Evolutionary conservation across 352 stramenopile genomes (phyloP).

Genomic region (Globisporangium cederbergense): DNA sequence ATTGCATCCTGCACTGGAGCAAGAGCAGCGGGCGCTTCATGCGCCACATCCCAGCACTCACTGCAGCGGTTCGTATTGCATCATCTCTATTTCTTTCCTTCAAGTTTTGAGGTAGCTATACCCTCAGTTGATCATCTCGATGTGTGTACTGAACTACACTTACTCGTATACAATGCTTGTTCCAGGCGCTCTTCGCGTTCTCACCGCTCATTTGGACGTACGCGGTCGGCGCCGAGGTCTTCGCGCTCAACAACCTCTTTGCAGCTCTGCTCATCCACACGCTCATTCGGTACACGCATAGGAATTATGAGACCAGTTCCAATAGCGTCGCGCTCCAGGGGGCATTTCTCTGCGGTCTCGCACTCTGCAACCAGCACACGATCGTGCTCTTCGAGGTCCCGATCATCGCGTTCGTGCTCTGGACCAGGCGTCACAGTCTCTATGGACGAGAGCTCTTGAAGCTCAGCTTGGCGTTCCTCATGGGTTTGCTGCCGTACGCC

Average conservation of each 20-base stretch:
- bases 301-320: slow-evolving; percentile 11
- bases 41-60: slow-evolving; percentile 39
- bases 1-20: slow-evolving; percentile 50
- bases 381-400: slow-evolving; percentile 91
- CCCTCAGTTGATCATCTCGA: no score
- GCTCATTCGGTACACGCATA: slow-evolving; percentile 44
- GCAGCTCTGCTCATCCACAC: slow-evolving; percentile 71
- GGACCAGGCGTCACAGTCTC: slow-evolving; percentile 29
- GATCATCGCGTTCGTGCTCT: slow-evolving; percentile 79
- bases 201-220: slow-evolving; percentile 95
- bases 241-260: slow-evolving; percentile 96
- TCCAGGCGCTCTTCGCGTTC: slow-evolving; percentile 85
- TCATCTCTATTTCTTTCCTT: background rate
- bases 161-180: background rate
- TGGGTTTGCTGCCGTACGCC: slow-evolving; percentile 81
- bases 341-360: slow-evolving; percentile 89
- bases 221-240: slow-evolving; percentile 92
- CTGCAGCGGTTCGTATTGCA: slow-evolving; percentile 39
- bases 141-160: slow-evolving; percentile 2
- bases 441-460: slow-evolving; percentile 34
- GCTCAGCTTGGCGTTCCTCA: slow-evolving; percentile 55
- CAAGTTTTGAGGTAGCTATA: no score
- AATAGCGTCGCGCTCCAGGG: slow-evolving; percentile 34
- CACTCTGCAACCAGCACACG: slow-evolving; percentile 96
- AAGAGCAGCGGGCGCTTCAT: background rate